Evolutionary conservation across 352 stramenopile species (phyloP).

Genomic region (Globisporangium alternatum): DNA sequence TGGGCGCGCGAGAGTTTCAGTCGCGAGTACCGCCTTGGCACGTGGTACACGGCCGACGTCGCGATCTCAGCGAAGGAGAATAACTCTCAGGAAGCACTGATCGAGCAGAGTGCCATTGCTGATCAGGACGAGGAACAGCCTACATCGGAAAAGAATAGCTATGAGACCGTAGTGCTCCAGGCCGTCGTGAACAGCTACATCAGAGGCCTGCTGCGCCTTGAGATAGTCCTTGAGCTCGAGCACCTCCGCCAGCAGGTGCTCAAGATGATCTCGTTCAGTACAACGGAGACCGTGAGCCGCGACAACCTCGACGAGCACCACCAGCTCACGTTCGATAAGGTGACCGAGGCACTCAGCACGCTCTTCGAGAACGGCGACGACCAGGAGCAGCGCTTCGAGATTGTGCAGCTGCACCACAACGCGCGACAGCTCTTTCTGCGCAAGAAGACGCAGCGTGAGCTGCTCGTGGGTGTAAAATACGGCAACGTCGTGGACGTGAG

Average conservation of each 20-base stretch:
- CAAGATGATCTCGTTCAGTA: constrained; percentile 34
- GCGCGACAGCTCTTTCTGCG: constrained; percentile 35
- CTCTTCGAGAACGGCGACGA: constrained; percentile 32
- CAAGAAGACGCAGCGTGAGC: constrained; percentile 41
- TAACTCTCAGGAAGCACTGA: neutral
- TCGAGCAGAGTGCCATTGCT: neutral
- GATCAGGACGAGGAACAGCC: constrained; percentile 7
- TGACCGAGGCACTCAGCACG: constrained; percentile 32
- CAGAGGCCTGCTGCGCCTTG: constrained; percentile 40
- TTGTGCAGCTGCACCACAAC: constrained; percentile 27
- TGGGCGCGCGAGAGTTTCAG: constrained; percentile 82
- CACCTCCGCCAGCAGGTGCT: constrained; percentile 61
- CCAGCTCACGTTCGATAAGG: constrained; percentile 23
- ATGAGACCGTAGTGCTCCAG: constrained; percentile 14
- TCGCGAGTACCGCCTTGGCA: constrained; percentile 64
- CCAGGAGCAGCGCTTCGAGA: constrained; percentile 40
- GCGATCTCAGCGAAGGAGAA: constrained; percentile 4
- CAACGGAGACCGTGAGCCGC: constrained; percentile 12
- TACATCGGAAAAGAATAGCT: neutral
- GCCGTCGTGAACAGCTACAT: constrained; percentile 29
- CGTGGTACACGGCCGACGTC: constrained; percentile 70
- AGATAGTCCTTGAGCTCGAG: constrained; percentile 54
- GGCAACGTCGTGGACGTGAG: constrained; percentile 31
- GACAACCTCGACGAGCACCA: constrained; percentile 6
- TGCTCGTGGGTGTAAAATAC: constrained; percentile 41